Conservation (phyloP, 495 filamentous ascomycete genomes). For the Aspergillus nidulans region DNA sequence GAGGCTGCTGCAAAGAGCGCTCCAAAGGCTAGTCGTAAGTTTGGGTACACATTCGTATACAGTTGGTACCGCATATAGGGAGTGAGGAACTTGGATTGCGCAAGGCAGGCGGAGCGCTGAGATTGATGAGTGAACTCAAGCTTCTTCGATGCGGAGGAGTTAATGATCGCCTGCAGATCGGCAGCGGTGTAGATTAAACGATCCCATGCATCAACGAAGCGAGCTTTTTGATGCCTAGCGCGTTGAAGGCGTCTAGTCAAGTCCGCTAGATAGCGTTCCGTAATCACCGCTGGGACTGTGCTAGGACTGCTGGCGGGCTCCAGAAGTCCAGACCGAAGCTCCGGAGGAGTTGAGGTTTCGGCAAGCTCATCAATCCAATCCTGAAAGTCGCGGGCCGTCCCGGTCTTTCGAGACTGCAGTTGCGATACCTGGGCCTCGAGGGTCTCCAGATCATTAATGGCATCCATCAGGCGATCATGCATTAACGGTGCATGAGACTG, state of each 20-base stretch:
- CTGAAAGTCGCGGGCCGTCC: slow-evolving; percentile 72
- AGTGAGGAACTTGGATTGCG: slow-evolving; percentile 58
- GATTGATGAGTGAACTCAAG: slow-evolving; percentile 66
- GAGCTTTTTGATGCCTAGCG: slow-evolving; percentile 73
- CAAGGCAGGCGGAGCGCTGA: slow-evolving; percentile 50
- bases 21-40: slow-evolving; percentile 55
- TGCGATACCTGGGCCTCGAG: slow-evolving; percentile 74
- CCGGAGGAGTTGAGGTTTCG: slow-evolving; percentile 66
- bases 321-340: slow-evolving; percentile 51
- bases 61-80: slow-evolving; percentile 81
- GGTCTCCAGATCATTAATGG: slow-evolving; percentile 72
- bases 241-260: slow-evolving; percentile 74
- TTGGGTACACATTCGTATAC: slow-evolving; percentile 65
- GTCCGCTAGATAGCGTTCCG: slow-evolving; percentile 87
- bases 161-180: slow-evolving; percentile 74
- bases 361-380: slow-evolving; percentile 94
- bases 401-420: slow-evolving; percentile 75
- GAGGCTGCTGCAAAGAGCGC: slow-evolving; percentile 68
- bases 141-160: slow-evolving; percentile 74
- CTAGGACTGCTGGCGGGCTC: slow-evolving; percentile 30
- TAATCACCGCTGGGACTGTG: slow-evolving; percentile 72
- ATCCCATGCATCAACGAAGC: slow-evolving; percentile 86
- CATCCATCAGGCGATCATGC: slow-evolving; percentile 85
- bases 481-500: slow-evolving; percentile 75
- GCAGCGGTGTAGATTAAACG: slow-evolving; percentile 65